A percentile compares a stretch with the other conserved stretches of the same genome.
Evolutionary conservation across 805 yeast genomes (phyloP).

Genomic region (Metschnikowia reukaufii): DNA sequence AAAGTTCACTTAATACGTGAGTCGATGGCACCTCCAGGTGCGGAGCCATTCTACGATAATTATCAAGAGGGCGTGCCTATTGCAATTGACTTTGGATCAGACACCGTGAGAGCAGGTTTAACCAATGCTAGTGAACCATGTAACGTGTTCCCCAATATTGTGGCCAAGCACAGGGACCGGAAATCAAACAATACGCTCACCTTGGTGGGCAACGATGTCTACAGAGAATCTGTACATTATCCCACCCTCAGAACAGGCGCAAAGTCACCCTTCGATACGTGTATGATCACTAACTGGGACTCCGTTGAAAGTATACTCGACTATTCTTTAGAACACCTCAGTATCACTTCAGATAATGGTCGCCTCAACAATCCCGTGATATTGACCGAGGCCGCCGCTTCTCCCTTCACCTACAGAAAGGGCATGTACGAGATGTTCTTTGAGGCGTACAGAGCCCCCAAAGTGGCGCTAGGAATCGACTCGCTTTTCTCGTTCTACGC

Average conservation of each 20-base stretch:
- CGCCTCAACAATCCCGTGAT: conserved; percentile 75
- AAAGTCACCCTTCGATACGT: conserved; percentile 83
- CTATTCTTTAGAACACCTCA: conserved; percentile 76
- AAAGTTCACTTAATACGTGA: conserved; percentile 44
- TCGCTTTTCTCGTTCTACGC: conserved; percentile 73
- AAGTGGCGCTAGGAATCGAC: conserved; percentile 80
- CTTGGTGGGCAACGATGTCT: conserved; percentile 80
- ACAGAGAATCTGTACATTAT: conserved; percentile 47
- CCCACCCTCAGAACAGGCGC: conserved; percentile 65
- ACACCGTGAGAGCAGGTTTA: conserved; percentile 58
- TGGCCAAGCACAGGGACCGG: conserved; percentile 79
- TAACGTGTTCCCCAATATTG: conserved; percentile 64
- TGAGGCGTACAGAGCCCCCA: conserved; percentile 77
- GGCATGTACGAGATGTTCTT: conserved; percentile 80
- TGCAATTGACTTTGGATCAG: conserved; percentile 83
- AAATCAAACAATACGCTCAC: conserved; percentile 61
- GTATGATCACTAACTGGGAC: conserved; percentile 90
- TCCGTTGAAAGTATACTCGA: conserved; percentile 78
- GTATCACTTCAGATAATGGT: conserved; percentile 51
- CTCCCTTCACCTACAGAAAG: conserved; percentile 67
- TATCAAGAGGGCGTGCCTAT: conserved; percentile 67
- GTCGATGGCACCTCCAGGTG: conserved; percentile 30
- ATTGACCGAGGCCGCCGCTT: conserved; percentile 74
- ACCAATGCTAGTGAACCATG: conserved; percentile 49
- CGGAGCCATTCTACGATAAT: conserved; percentile 49